These are phyloP conservation scores for Parastagonospora avenae DNA, from an alignment of 2,329 filamentous ascomycete species.

Conservation along the genomic window DNA sequence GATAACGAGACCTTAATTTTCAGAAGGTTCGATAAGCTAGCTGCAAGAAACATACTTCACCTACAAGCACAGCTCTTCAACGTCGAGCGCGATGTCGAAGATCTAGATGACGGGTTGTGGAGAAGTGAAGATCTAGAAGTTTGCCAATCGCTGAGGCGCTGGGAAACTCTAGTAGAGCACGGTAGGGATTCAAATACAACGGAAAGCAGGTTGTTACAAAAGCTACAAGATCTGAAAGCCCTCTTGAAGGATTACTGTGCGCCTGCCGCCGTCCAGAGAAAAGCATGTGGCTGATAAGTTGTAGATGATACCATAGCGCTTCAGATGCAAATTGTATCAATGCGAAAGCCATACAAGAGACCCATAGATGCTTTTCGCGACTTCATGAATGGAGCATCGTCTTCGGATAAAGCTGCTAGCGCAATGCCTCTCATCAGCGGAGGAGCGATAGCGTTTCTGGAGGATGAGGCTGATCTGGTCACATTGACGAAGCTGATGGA, in stretches of 20 bases:
- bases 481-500: constrained; percentile 1
- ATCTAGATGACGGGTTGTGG: constrained; percentile 1
- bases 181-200: not conserved
- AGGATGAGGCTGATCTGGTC: constrained; percentile 3
- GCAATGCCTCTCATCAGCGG: constrained; percentile 5
- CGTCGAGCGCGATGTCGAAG: constrained; percentile 4
- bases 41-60: constrained; percentile 19
- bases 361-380: constrained; percentile 1
- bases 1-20: constrained; percentile 26
- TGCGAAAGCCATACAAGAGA: not conserved
- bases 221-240: not conserved
- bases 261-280: not conserved
- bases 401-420: not conserved
- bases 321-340: constrained; percentile 1
- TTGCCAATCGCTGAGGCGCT: not conserved
- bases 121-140: not conserved
- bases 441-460: constrained; percentile 2
- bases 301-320: not conserved
- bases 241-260: constrained; percentile 5
- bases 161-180: constrained; percentile 3
- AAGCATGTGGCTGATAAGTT: too few species aligned
- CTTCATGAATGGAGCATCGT: constrained; percentile 1
- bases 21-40: constrained; percentile 20
- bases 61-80: constrained; percentile 9
- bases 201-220: not conserved